These are phyloP conservation scores for Flaveria trinervia DNA, from an alignment of 129 eudicot species.

Conservation along the genomic window DNA sequence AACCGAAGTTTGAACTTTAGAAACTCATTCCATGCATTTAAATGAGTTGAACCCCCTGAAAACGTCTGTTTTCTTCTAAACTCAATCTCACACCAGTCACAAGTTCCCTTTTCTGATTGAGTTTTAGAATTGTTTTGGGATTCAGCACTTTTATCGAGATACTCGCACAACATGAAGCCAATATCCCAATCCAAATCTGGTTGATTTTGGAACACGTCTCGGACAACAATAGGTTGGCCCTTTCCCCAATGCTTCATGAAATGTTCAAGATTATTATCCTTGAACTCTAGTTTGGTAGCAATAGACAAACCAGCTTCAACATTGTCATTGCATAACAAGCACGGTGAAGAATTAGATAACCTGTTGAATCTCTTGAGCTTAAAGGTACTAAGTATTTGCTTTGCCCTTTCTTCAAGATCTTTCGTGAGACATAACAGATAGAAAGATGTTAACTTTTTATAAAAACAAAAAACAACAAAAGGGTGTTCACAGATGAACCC, in stretches of 20 bases:
- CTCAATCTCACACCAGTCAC: slow-evolving; percentile 60
- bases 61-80: slow-evolving; percentile 46
- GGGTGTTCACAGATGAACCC: too few species aligned
- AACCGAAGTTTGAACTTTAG: slow-evolving; percentile 58
- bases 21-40: slow-evolving; percentile 45
- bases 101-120: slow-evolving; percentile 25
- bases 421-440: slow-evolving; percentile 48
- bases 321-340: slow-evolving; percentile 44
- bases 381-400: slow-evolving; percentile 35
- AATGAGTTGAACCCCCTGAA: slow-evolving; percentile 47
- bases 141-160: slow-evolving; percentile 46
- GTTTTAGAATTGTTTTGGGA: slow-evolving; percentile 27
- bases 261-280: slow-evolving; percentile 50
- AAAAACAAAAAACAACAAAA: too few species aligned
- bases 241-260: slow-evolving; percentile 75
- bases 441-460: slow-evolving; percentile 38
- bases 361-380: slow-evolving; percentile 35
- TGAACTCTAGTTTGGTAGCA: slow-evolving; percentile 38
- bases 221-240: slow-evolving; percentile 68
- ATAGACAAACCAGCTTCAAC: slow-evolving; percentile 24
- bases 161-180: slow-evolving; percentile 52
- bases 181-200: slow-evolving; percentile 68
- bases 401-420: slow-evolving; percentile 63
- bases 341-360: slow-evolving; percentile 32
- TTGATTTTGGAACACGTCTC: slow-evolving; percentile 40